Conservation (phyloP, 2,329 filamentous ascomycete genomes). For the Fusarium burgessii region DNA sequence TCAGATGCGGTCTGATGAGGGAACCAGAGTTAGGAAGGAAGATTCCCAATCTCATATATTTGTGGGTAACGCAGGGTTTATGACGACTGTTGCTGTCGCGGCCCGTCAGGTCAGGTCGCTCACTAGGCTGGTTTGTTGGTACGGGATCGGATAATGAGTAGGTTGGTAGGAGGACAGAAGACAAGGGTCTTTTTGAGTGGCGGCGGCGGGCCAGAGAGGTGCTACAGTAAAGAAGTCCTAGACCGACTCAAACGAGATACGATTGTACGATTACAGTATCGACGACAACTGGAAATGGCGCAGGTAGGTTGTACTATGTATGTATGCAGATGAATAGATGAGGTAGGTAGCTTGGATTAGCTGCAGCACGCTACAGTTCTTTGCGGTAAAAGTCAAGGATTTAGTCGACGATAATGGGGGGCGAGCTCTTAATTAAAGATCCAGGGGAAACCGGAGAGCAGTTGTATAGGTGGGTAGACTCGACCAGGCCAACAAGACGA, state of each 20-base stretch:
- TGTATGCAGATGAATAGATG: constrained; percentile 8
- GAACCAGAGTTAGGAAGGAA: constrained; percentile 20
- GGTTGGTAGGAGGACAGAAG: background rate
- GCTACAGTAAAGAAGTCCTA: constrained; percentile 9
- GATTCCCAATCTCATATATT: constrained; percentile 33
- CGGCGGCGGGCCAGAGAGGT: background rate
- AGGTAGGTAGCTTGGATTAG: constrained; percentile 14
- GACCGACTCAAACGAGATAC: constrained; percentile 7
- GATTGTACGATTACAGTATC: background rate
- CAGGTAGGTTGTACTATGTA: constrained; percentile 7
- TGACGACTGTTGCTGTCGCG: constrained; percentile 35
- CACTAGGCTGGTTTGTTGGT: background rate
- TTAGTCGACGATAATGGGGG: constrained; percentile 12
- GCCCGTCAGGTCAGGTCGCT: constrained; percentile 1
- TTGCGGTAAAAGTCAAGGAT: constrained; percentile 20
- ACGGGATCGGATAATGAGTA: constrained; percentile 1
- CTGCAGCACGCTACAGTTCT: constrained; percentile 20
- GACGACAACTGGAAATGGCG: constrained; percentile 15
- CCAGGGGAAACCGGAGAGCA: background rate
- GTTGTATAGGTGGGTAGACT: background rate
- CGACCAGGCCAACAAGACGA: background rate
- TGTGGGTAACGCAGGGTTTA: constrained; percentile 35
- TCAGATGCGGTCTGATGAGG: constrained; percentile 15
- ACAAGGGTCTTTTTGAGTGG: background rate
- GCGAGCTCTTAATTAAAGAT: constrained; percentile 24